Base-by-base conservation (phyloP, 176 grass and related monocot genomes). In the Oryza glumipatula region DNA sequence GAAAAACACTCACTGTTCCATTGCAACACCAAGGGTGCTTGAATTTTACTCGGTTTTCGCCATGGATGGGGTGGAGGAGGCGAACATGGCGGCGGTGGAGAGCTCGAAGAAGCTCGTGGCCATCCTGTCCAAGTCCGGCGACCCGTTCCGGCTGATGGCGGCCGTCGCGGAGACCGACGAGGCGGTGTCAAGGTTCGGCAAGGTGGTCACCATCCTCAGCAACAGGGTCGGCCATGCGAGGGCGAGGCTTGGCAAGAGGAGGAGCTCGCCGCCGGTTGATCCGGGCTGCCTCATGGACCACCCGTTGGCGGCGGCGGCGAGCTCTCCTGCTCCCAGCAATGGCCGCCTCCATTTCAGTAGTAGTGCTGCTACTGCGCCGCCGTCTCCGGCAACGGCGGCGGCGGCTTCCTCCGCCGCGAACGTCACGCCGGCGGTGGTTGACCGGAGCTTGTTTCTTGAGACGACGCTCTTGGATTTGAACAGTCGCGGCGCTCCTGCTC, bases 41-140 rank as follows among this genome's bases (percentile, higher is more conserved):
- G 49, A 68, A 26, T 26, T 26, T 26, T 26, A 26, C 26, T 26
- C 26, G 26, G 26, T 26, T 26, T 45, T 80, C n/a, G n/a, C 68
- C 80, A 90, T 90, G 89, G 80, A 87, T 61, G 51, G 8, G 21
- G 80, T 79, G 80, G 89, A 90, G 84, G 70, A 87, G 60, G 80
- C 80, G 49, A 90, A 90, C 84, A 28, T 30, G 16, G 89, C 80
- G 7, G 89, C 89, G 2, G 84, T 90, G 80, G 75, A 79, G 80
- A 87, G 89, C 89, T 90, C 80, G 75, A 90, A 79, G 84, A 87
- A 70, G 74, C 76, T 90, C 61, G 84, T 87, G 68, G 51, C 84
- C 3, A 39, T 86, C 2, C 84, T 90, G 32, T 79, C 89, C 39
- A 75, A 43, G 14, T 71, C 84, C 41, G 64, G 43, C n/a, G 80